A percentile compares a stretch with the other conserved stretches of the same genome.
Evolutionary conservation across 495 filamentous ascomycete species (phyloP).

Genomic region (Amniculicola lignicola): DNA sequence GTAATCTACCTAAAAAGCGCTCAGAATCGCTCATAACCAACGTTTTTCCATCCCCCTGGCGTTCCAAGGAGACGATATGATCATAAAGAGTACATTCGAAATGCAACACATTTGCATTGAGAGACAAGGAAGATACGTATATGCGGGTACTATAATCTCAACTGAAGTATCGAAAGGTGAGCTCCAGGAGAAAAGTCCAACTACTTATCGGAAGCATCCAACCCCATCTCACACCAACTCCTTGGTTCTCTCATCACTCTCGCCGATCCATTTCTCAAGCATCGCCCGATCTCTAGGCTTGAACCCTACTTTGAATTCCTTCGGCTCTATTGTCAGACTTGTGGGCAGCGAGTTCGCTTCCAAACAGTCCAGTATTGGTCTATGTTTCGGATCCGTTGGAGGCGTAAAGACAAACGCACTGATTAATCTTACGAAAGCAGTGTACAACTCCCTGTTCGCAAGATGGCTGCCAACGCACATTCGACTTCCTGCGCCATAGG

Average conservation of each 20-base stretch:
- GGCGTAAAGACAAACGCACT: constrained; percentile 59
- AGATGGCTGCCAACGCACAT: constrained; percentile 34
- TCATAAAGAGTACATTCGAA: too few species aligned
- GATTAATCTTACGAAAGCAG: constrained; percentile 65
- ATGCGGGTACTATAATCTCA: too few species aligned
- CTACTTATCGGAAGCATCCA: background rate
- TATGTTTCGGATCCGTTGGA: constrained; percentile 50
- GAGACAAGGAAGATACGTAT: too few species aligned
- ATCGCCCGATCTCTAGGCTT: constrained; percentile 45
- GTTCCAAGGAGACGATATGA: too few species aligned
- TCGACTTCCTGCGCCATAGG: constrained; percentile 54
- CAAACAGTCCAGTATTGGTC: constrained; percentile 57
- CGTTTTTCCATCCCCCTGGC: too few species aligned
- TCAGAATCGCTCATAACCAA: too few species aligned
- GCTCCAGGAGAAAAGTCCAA: too few species aligned
- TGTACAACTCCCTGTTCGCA: constrained; percentile 38
- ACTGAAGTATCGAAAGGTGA: too few species aligned
- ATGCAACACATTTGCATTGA: too few species aligned
- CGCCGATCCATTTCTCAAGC: constrained; percentile 50
- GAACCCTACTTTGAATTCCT: constrained; percentile 59
- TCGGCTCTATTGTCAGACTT: constrained; percentile 66
- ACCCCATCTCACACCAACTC: constrained; percentile 42
- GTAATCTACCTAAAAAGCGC: too few species aligned
- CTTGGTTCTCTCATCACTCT: constrained; percentile 55
- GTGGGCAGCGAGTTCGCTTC: constrained; percentile 63